These are phyloP conservation scores for Laguncularia racemosa DNA, from an alignment of 345 rosid species.

Conservation along the genomic window DNA sequence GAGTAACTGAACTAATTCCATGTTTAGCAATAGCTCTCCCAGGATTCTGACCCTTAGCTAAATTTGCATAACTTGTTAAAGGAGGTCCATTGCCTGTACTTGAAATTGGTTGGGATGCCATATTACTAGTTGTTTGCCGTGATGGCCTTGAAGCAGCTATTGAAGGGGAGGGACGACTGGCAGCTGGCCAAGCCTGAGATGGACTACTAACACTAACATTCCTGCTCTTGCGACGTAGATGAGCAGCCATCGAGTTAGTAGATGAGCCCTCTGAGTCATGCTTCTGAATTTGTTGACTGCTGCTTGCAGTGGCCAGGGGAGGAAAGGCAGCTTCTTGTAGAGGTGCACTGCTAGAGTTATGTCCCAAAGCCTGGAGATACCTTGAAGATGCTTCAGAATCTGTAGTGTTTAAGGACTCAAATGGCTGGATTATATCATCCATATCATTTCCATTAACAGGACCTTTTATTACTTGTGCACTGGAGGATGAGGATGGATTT, in stretches of 20 bases:
- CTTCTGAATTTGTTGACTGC: slow-evolving; percentile 39
- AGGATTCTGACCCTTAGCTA: slow-evolving; percentile 28
- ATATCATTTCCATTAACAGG: slow-evolving; percentile 31
- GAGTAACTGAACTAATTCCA: slow-evolving; percentile 20
- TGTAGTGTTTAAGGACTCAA: slow-evolving; percentile 38
- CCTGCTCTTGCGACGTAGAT: slow-evolving; percentile 43
- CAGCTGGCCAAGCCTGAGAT: slow-evolving; percentile 57
- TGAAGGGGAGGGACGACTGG: slow-evolving; percentile 24
- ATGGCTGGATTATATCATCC: slow-evolving; percentile 54
- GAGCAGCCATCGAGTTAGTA: slow-evolving; percentile 63
- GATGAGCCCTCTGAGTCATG: slow-evolving; percentile 35
- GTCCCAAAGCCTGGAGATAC: slow-evolving; percentile 82
- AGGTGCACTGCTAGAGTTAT: slow-evolving; percentile 41
- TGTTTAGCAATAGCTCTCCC: slow-evolving; percentile 14
- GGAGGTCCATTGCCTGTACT: slow-evolving; percentile 21
- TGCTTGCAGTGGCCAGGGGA: slow-evolving; percentile 47
- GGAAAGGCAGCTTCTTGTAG: slow-evolving; percentile 82
- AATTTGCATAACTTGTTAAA: slow-evolving; percentile 32
- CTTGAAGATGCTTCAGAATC: slow-evolving; percentile 55
- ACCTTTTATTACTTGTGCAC: slow-evolving; percentile 30
- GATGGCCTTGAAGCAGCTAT: slow-evolving; percentile 24
- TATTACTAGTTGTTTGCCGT: slow-evolving; percentile 13
- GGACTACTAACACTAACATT: slow-evolving; percentile 23
- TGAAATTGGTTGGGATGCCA: slow-evolving; percentile 12
- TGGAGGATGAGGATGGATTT: slow-evolving; percentile 37